Percentiles rank a stretch among this genome's conserved stretches.
These are phyloP conservation scores for Groenewaldozyma sp. DNA, from an alignment of 1,139 yeast genomes.

Conservation along the genomic window DNA sequence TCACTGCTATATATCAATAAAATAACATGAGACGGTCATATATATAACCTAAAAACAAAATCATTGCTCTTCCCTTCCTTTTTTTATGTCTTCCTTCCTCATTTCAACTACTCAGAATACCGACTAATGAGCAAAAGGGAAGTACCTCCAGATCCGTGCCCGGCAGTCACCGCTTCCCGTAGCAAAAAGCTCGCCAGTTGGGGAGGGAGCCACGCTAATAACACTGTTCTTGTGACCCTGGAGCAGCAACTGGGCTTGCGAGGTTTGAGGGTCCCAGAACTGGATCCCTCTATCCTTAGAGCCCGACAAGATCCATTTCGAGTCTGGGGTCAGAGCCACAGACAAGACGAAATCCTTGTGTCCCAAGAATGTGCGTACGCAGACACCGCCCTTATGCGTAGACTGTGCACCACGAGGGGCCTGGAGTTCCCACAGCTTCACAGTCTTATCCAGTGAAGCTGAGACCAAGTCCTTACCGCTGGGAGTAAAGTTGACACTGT, in stretches of 20 bases:
- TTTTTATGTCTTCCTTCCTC: background rate
- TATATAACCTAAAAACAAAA: no score
- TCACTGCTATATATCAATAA: no score
- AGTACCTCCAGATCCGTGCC: slow-evolving; percentile 86
- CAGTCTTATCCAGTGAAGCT: slow-evolving; percentile 93
- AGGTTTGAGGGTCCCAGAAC: slow-evolving; percentile 91
- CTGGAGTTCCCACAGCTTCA: slow-evolving; percentile 87
- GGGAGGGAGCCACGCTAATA: slow-evolving; percentile 84
- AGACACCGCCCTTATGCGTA: slow-evolving; percentile 39
- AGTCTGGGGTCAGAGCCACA: slow-evolving; percentile 91
- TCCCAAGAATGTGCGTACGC: slow-evolving; percentile 91
- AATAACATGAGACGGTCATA: no score
- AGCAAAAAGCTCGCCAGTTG: slow-evolving; percentile 78
- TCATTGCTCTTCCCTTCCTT: no score
- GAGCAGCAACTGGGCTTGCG: slow-evolving; percentile 88
- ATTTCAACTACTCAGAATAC: background rate
- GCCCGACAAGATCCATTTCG: slow-evolving; percentile 85
- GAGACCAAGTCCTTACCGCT: slow-evolving; percentile 89
- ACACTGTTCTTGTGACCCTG: slow-evolving; percentile 97
- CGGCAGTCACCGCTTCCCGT: slow-evolving; percentile 98
- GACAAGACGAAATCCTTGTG: slow-evolving; percentile 94
- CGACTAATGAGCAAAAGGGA: slow-evolving; percentile 15
- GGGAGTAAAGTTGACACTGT: slow-evolving; percentile 88
- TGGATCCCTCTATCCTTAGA: slow-evolving; percentile 96
- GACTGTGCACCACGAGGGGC: slow-evolving; percentile 35